phyloP scores from a whole-genome alignment of 2,329 filamentous ascomycete genomes.

The Escovopsis sp. region DNA sequence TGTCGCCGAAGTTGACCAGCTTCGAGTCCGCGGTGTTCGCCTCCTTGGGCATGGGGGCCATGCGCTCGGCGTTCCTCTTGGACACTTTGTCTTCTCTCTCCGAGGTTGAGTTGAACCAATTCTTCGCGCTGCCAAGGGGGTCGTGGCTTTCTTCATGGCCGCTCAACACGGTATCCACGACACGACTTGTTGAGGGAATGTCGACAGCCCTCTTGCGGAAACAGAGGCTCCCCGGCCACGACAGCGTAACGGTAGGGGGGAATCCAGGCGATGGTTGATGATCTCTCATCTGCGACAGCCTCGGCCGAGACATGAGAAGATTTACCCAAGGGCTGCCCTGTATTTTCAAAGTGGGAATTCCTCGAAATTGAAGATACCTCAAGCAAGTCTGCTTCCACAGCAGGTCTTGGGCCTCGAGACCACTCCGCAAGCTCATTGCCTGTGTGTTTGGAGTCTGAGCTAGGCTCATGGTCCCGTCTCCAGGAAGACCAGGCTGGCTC shows the following conservation, averaged over 20 bases:
- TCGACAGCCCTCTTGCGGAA: constrained; percentile 34
- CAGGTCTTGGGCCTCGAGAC: constrained; percentile 25
- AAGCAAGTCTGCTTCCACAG: constrained; percentile 37
- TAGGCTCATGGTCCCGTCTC: constrained; percentile 20
- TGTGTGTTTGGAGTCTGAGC: constrained; percentile 41
- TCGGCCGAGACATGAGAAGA: constrained; percentile 33
- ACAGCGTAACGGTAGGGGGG: constrained; percentile 26
- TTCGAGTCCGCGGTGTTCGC: constrained; percentile 27
- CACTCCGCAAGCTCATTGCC: constrained; percentile 26
- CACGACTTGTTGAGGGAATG: constrained; percentile 22
- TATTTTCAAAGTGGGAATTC: constrained; percentile 29
- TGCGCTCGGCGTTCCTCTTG: constrained; percentile 37
- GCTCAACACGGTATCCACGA: constrained; percentile 24
- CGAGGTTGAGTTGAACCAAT: constrained; percentile 30
- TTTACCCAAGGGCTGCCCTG: constrained; percentile 35
- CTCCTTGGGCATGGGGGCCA: constrained; percentile 26
- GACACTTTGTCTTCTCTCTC: constrained; percentile 33
- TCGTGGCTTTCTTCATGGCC: constrained; percentile 31
- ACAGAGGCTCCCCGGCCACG: constrained; percentile 41
- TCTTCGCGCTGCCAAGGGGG: constrained; percentile 31
- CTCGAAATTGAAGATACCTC: constrained; percentile 34
- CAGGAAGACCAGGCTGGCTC: constrained; percentile 9
- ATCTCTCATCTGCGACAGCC: constrained; percentile 24
- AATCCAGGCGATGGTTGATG: constrained; percentile 25
- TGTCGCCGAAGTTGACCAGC: constrained; percentile 28